Evolutionary conservation across 2,329 filamentous ascomycete species (phyloP).

Genomic region (Cladobotryum protrusum): DNA sequence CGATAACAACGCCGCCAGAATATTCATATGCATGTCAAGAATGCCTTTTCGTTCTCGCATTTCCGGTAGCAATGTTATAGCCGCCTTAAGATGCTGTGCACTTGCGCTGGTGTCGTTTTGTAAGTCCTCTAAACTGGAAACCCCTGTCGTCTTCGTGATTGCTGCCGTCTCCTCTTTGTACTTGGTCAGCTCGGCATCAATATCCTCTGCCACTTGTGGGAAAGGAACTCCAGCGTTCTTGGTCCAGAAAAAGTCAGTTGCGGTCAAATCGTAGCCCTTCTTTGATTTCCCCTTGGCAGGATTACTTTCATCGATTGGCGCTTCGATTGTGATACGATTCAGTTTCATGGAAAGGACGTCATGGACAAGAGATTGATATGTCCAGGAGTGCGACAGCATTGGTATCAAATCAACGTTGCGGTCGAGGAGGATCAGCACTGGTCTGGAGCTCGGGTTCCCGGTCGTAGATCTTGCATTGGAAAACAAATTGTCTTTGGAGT

Average conservation of each 20-base stretch:
- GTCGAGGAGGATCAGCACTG: conserved; percentile 88
- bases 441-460: conserved; percentile 66
- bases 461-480: conserved; percentile 58
- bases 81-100: conserved; percentile 90
- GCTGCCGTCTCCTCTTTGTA: conserved; percentile 95
- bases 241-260: conserved; percentile 94
- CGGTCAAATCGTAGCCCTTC: conserved; percentile 82
- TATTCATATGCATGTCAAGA: conserved; percentile 99
- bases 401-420: conserved; percentile 92
- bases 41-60: conserved; percentile 86
- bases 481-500: conserved; percentile 97
- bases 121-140: conserved; percentile 85
- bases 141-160: conserved; percentile 91
- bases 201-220: conserved; percentile 92
- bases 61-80: conserved; percentile 87
- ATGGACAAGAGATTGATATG: conserved; percentile 76
- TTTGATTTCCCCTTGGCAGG: conserved; percentile 71
- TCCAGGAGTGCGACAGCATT: conserved; percentile 93
- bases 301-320: conserved; percentile 69
- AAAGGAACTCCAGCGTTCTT: conserved; percentile 89
- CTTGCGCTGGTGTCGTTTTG: conserved; percentile 84
- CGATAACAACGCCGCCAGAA: conserved; percentile 65
- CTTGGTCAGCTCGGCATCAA: conserved; percentile 84
- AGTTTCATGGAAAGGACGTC: conserved; percentile 55
- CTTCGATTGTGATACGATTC: conserved; percentile 90